Conservation (phyloP, 2,329 filamentous ascomycete species). For the Monosporascus ibericus region DNA sequence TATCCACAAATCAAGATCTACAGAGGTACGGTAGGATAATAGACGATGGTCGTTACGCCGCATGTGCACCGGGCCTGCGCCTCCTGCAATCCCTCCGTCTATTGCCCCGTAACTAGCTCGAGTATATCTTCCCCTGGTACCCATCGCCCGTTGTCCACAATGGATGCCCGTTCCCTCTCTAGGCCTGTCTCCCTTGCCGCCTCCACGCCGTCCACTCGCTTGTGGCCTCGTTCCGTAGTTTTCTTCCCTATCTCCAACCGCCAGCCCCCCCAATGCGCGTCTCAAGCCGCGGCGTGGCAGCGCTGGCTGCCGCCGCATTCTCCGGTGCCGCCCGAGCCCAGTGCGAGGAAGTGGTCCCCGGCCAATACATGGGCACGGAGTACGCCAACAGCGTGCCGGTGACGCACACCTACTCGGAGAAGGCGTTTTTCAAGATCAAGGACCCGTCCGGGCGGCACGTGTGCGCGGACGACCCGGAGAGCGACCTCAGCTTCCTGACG, state of each 20-base stretch:
- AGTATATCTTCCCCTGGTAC: background rate
- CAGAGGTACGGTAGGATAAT: no score
- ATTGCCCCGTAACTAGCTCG: background rate
- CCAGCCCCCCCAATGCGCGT: background rate
- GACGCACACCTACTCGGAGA: slow-evolving; percentile 1
- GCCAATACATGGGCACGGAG: slow-evolving; percentile 1
- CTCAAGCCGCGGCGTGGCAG: background rate
- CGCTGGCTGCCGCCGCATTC: background rate
- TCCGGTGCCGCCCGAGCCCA: background rate
- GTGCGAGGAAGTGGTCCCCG: slow-evolving; percentile 1
- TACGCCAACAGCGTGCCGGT: background rate
- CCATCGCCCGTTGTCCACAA: background rate
- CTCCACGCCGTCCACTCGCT: background rate
- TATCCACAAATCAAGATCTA: background rate
- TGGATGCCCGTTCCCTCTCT: background rate
- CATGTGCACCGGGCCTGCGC: background rate
- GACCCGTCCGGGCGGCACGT: slow-evolving; percentile 3
- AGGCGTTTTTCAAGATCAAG: slow-evolving; percentile 2
- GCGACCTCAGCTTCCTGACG: slow-evolving; percentile 2
- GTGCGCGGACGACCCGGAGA: background rate
- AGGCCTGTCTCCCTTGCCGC: background rate
- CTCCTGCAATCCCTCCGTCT: background rate
- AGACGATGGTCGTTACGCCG: background rate
- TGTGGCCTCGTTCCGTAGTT: background rate
- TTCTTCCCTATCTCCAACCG: background rate